Conservation (phyloP, 306 rosid genomes). For the Oemleria cerasiformis region DNA sequence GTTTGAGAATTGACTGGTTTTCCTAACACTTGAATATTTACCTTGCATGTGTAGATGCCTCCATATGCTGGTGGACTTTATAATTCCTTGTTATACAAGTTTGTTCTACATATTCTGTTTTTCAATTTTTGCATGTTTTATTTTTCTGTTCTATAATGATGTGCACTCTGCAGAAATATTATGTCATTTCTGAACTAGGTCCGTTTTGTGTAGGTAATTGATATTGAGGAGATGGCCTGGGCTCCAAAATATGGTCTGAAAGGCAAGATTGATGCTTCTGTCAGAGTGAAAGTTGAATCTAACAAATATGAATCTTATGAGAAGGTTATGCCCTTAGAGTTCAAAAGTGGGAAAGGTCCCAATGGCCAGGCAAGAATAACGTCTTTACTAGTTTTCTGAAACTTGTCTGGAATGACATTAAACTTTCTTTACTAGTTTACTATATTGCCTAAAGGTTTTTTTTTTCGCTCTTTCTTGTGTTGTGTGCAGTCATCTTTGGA, state of each 20-base stretch:
- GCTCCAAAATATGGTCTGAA: constrained; percentile 92
- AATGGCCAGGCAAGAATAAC: constrained; percentile 67
- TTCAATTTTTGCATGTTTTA: background rate
- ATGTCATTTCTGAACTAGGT: constrained; percentile 1
- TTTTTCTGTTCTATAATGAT: background rate
- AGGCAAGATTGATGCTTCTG: constrained; percentile 96
- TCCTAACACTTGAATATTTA: background rate
- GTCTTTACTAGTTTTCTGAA: constrained; percentile 9
- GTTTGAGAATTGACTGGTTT: constrained; percentile 3
- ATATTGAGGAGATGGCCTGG: constrained; percentile 99
- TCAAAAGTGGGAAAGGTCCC: constrained; percentile 79
- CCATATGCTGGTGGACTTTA: background rate
- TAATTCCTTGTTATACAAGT: background rate
- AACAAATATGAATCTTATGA: constrained; percentile 36
- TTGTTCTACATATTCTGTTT: background rate
- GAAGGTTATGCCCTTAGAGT: constrained; percentile 81
- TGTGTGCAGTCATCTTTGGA: constrained; percentile 72
- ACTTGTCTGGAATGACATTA: constrained; percentile 19
- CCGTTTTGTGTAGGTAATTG: constrained; percentile 61
- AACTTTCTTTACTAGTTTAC: background rate
- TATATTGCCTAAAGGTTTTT: constrained; percentile 19
- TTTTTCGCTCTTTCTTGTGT: constrained; percentile 24
- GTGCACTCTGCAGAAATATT: background rate
- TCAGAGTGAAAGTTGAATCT: constrained; percentile 56
- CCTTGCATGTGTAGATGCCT: constrained; percentile 15